Evolutionary conservation across 2,329 filamentous ascomycete genomes (phyloP), one percentile per base, ranked within the genome.

Genomic region (Neofusicoccum cordaticola): DNA sequence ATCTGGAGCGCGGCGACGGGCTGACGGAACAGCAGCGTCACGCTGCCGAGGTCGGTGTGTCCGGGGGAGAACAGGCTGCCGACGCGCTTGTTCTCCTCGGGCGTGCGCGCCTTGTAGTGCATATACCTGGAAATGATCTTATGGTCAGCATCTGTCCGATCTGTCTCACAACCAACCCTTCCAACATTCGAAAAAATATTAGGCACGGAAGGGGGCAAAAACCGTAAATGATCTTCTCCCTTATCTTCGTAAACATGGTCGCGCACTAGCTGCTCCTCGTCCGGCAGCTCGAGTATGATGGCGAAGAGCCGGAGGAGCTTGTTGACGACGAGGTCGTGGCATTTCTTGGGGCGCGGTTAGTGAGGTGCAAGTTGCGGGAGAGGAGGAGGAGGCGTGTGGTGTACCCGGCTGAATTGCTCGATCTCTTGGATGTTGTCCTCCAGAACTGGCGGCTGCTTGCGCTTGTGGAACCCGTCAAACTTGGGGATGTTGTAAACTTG

Each of bases 61-160:
- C 85, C 84, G 0, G 75, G 75, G 0, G 78, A 76, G 67, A 82
- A 83, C 0, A 84, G 74, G 19, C 75, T 73, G 0, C 79, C 80
- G 1, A 79, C 76, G 44, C 75, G 77, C 35, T 77, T 78, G 64
- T 82, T 82, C 27, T 84, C 80, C n/a, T 83, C 79, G 0, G 77
- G 71, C 0, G 76, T 80, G 41, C 85, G 82, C 0, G 81, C 80
- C 8, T 79, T 78, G 66, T 87, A 87, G 56, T 83, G 79, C 85
- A 88, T 88, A 71, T 87, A 88, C 2, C 87, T 22, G 81, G n/a
- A 88, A 78, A 65, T 88, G 85, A 27, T 85, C 84, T 66, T 88
- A 85, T 17, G 3, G 22, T 22, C 22, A 22, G 22, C 22, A 22
- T 22, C 22, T 22, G 22, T 22, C 22, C 22, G 22, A 22, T 22